Evolutionary conservation across 768 basidiomycete species (phyloP), one percentile per base, ranked within the genome.

Genomic region (Leucogyrophana mollusca): DNA sequence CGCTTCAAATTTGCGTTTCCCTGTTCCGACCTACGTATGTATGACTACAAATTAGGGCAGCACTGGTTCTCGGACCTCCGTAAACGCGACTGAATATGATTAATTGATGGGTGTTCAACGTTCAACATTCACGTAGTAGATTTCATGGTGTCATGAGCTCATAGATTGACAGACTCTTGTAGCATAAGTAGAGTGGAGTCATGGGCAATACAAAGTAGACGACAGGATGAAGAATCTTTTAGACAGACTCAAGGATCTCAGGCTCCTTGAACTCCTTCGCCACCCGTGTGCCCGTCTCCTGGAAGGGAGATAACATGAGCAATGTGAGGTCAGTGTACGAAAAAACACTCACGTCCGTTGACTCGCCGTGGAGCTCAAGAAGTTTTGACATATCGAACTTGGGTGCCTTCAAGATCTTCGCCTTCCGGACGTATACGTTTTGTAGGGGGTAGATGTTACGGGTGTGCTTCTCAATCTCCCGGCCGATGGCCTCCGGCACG

Each of bases 361-460:
- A 84, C 70, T 96, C 94, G 53, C 94, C 93, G 69, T 98, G 96
- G 47, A 95, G 83, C 70, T 99, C 96, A 55, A 98, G 82, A 41
- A 98, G 78, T 75, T 98, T 98, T 55, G 88, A 84, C 46, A 93
- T 78, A 69, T 96, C 94, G 68, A 95, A 94, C 70, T 95, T 96
- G 55, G 96, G 96, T 53, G 94, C 78, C 75, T 97, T 98, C 63
- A 99, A 78, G 67, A 99, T 97, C 82, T 99, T 99, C 59, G 90
- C 94, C 79, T 99, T 98, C 74, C 96, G 89, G 62, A 98, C 82
- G 76, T 94, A 95, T 65, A 97, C 94, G 70, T 98, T 98, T 79
- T 98, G 94, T 64, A 99, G 74, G 58, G 96, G 96, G 78, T 94
- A 99, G 76, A 98, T 98, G 70, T 87, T 89, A 61, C 92, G 79